phyloP scores from a whole-genome alignment of 78 protist genomes.

The Protostelium mycophagum region DNA sequence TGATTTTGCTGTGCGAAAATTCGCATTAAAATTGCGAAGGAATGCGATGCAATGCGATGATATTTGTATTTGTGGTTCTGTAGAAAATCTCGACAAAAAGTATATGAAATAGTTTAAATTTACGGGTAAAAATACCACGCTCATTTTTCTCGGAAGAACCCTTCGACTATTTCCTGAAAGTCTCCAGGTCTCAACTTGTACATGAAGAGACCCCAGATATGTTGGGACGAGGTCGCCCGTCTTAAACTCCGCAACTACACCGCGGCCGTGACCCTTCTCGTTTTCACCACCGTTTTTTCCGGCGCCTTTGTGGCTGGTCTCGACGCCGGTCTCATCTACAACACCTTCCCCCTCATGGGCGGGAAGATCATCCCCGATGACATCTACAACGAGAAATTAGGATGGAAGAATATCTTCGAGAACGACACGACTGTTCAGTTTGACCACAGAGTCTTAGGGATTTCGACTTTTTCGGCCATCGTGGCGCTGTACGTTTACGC shows the following conservation, averaged over 20 bases:
- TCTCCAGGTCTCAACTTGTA: no score
- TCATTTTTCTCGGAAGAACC: no score
- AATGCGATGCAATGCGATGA: no score
- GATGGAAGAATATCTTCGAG: constrained; percentile 68
- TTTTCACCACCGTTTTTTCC: constrained; percentile 65
- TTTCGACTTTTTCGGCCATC: constrained; percentile 18
- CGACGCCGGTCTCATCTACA: constrained; percentile 90
- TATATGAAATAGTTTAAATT: no score
- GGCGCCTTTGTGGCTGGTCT: constrained; percentile 94
- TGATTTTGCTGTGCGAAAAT: no score
- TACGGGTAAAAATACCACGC: no score
- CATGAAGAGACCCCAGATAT: no score
- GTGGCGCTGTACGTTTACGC: constrained; percentile 6
- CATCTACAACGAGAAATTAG: constrained; percentile 35
- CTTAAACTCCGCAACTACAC: background rate
- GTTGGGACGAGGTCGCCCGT: background rate
- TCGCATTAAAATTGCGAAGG: no score
- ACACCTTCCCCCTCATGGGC: constrained; percentile 87
- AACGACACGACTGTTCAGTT: constrained; percentile 80
- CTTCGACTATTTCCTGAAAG: no score
- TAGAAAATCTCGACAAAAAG: no score
- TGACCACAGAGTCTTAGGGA: constrained; percentile 70
- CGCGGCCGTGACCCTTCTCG: constrained; percentile 9
- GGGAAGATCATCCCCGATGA: constrained; percentile 55
- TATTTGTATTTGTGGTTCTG: no score